phyloP scores from a whole-genome alignment of 306 rosid species.

The Acacia confusa region DNA sequence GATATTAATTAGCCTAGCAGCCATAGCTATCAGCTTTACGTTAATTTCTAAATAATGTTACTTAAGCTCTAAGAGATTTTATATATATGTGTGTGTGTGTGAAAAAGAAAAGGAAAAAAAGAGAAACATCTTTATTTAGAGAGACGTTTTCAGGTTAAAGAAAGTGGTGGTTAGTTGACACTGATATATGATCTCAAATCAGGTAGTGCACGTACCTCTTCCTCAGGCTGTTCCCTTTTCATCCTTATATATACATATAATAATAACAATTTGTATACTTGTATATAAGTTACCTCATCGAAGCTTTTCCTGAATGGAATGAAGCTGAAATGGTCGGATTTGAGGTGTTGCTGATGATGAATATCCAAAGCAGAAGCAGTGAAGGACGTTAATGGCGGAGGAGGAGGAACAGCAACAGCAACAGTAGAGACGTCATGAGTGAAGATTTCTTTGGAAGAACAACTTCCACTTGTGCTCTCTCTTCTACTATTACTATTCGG shows the following conservation, averaged over 20 bases:
- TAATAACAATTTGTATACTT: not conserved
- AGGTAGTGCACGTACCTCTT: conserved; percentile 32
- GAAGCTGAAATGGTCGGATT: conserved; percentile 75
- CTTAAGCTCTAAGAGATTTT: not conserved
- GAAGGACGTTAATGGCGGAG: conserved; percentile 47
- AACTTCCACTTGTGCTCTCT: conserved; percentile 67
- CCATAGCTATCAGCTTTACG: not conserved
- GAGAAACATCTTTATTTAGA: not conserved
- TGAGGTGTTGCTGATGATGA: conserved; percentile 50
- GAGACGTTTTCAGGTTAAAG: not conserved
- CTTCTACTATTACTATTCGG: conserved; percentile 35
- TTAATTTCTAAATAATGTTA: not conserved
- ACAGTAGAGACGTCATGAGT: conserved; percentile 44
- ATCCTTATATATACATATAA: not conserved
- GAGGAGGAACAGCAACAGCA: conserved; percentile 39
- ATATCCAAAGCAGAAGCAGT: conserved; percentile 45
- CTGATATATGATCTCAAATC: conserved; percentile 40
- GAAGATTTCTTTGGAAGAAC: conserved; percentile 65
- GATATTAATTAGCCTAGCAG: not conserved
- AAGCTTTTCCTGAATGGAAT: conserved; percentile 73
- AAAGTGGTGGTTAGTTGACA: conserved; percentile 42
- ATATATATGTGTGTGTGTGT: not conserved
- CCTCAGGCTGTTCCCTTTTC: not conserved
- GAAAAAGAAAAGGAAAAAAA: not conserved
- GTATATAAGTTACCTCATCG: conserved; percentile 56